Evolutionary conservation across 441 rosid species (phyloP).

Genomic region (Populus hybrid): DNA sequence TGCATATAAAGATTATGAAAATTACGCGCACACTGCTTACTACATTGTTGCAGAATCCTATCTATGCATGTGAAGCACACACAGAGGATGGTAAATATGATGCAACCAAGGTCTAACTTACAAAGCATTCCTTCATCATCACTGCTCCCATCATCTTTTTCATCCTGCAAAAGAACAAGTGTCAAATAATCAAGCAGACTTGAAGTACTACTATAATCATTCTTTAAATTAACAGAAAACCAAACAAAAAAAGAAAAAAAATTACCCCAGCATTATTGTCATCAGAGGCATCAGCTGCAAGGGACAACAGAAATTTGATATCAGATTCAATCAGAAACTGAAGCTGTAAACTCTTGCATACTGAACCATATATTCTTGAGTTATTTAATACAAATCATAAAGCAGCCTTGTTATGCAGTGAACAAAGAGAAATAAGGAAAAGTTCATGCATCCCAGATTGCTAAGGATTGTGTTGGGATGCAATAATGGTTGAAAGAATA

Average conservation of each 20-base stretch:
- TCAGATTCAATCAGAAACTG: conserved; percentile 14
- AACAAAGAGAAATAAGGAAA: too few relatives aligned
- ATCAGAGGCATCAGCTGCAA: conserved; percentile 76
- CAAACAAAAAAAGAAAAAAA: neutral
- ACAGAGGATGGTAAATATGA: neutral
- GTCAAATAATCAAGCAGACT: conserved; percentile 5
- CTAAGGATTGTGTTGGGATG: too few relatives aligned
- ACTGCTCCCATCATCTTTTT: conserved; percentile 57
- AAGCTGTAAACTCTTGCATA: neutral
- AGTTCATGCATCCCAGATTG: too few relatives aligned
- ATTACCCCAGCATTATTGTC: conserved; percentile 44
- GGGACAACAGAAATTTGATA: conserved; percentile 20
- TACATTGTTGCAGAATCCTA: neutral
- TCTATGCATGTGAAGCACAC: neutral
- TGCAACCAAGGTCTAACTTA: conserved; percentile 37
- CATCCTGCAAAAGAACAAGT: conserved; percentile 39
- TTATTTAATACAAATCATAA: too few relatives aligned
- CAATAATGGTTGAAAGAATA: too few relatives aligned
- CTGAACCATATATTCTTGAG: too few relatives aligned
- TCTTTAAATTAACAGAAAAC: neutral
- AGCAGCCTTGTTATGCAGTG: too few relatives aligned
- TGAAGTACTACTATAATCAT: neutral
- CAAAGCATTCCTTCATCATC: conserved; percentile 93
- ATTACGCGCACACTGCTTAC: too few relatives aligned
- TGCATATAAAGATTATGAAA: neutral